phyloP scores from a whole-genome alignment of 1,284 basidiomycete species.

The Pascua sp. region DNA sequence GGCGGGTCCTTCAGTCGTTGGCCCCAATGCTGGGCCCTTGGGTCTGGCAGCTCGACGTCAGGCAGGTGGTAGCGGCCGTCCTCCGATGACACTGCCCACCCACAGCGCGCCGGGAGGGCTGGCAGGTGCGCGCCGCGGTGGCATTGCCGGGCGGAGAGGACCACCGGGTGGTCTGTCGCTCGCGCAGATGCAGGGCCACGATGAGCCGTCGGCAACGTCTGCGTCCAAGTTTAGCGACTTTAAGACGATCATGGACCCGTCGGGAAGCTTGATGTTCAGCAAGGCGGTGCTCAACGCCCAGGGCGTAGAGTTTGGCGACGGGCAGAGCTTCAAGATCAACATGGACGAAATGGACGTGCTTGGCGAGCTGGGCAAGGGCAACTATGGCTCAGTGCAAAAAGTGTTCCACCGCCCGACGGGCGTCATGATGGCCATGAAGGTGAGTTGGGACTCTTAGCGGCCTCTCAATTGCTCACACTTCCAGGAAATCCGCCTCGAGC shows the following conservation, averaged over 20 bases:
- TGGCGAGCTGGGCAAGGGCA: constrained; percentile 83
- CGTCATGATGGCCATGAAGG: constrained; percentile 99
- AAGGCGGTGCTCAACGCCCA: constrained; percentile 89
- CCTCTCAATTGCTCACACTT: constrained; percentile 7
- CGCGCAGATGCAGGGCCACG: constrained; percentile 16
- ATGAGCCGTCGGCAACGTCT: not conserved
- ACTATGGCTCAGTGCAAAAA: constrained; percentile 96
- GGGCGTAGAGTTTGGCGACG: constrained; percentile 93
- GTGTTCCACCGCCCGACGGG: constrained; percentile 92
- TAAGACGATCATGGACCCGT: constrained; percentile 90
- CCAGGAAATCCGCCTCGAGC: constrained; percentile 95
- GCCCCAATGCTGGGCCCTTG: constrained; percentile 41
- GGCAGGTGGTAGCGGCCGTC: constrained; percentile 19
- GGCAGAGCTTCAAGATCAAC: constrained; percentile 89
- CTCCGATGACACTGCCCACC: not conserved
- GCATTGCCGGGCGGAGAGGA: constrained; percentile 35
- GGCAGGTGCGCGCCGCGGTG: constrained; percentile 22
- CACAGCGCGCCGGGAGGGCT: constrained; percentile 30
- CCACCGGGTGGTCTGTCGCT: constrained; percentile 42
- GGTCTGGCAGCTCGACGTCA: constrained; percentile 44
- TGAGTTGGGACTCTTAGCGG: constrained; percentile 41
- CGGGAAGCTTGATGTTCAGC: constrained; percentile 88
- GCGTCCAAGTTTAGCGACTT: constrained; percentile 72
- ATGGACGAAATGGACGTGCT: constrained; percentile 90
- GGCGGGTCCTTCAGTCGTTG: constrained; percentile 16